Percentiles rank a stretch among this genome's conserved stretches.
Conservation (phyloP, 805 yeast species). For the Kazachstania africana region DNA sequence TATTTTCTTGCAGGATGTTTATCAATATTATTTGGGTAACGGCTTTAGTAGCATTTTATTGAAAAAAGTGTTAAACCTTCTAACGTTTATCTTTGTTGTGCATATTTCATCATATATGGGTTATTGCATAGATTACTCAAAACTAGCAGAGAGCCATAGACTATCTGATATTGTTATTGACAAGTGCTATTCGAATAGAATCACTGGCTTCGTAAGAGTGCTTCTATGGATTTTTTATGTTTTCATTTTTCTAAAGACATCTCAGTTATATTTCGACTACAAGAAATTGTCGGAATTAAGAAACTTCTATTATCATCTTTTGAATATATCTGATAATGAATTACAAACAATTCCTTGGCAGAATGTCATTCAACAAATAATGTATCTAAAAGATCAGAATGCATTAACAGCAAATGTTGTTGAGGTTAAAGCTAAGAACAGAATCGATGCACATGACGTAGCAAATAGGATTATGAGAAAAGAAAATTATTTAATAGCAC, state of each 20-base stretch:
- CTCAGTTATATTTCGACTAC: conserved; percentile 50
- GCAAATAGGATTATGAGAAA: conserved; percentile 94
- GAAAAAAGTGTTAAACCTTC: conserved; percentile 51
- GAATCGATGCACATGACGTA: conserved; percentile 84
- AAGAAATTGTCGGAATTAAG: conserved; percentile 61
- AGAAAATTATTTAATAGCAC: conserved; percentile 86
- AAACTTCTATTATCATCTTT: conserved; percentile 61
- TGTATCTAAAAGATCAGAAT: conserved; percentile 69
- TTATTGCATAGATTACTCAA: conserved; percentile 65
- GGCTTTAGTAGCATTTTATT: conserved; percentile 75
- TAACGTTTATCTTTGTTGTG: conserved; percentile 70
- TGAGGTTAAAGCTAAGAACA: conserved; percentile 57
- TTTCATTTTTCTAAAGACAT: conserved; percentile 39
- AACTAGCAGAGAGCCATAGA: conserved; percentile 25
- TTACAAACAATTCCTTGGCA: conserved; percentile 92
- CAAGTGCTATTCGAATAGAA: conserved; percentile 30
- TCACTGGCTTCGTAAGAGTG: conserved; percentile 43
- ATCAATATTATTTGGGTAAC: conserved; percentile 72
- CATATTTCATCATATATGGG: conserved; percentile 67
- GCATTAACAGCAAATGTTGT: conserved; percentile 39
- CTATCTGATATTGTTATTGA: conserved; percentile 28
- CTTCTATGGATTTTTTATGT: conserved; percentile 49
- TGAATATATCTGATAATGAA: conserved; percentile 68
- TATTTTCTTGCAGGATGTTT: conserved; percentile 70
- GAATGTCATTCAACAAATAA: conserved; percentile 62